Conservation (phyloP, 2,329 filamentous ascomycete species). For the Aspergillus caelatus region DNA sequence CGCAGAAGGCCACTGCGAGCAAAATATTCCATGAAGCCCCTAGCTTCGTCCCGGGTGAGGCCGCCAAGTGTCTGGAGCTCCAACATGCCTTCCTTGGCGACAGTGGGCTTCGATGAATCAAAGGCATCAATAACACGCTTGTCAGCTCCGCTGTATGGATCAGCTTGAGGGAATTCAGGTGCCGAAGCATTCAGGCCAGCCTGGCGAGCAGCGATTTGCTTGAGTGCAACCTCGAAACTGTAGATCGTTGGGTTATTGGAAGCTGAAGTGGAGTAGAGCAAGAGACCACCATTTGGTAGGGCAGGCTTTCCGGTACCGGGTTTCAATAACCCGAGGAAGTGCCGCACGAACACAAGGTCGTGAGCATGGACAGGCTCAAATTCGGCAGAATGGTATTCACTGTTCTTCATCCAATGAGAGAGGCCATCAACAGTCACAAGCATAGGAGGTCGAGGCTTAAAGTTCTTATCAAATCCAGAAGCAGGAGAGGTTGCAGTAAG, state of each 20-base stretch:
- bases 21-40: constrained; percentile 89
- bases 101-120: constrained; percentile 31
- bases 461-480: constrained; percentile 47
- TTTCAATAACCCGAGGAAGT: constrained; percentile 71
- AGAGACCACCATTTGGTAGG: constrained; percentile 73
- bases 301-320: constrained; percentile 36
- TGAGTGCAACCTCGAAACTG: constrained; percentile 70
- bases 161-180: constrained; percentile 49
- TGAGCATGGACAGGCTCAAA: constrained; percentile 81
- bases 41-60: constrained; percentile 73
- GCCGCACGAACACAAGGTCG: constrained; percentile 74
- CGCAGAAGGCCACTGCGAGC: constrained; percentile 80
- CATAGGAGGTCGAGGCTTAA: constrained; percentile 60
- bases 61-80: constrained; percentile 63
- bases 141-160: constrained; percentile 58
- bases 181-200: constrained; percentile 38
- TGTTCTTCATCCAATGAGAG: constrained; percentile 76
- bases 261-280: constrained; percentile 73
- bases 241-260: constrained; percentile 69
- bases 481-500: constrained; percentile 59
- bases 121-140: constrained; percentile 53
- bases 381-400: constrained; percentile 72
- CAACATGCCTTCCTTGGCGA: constrained; percentile 38
- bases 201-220: constrained; percentile 50
- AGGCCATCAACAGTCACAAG: constrained; percentile 79